A percentile compares a stretch with the other conserved stretches of the same genome.
phyloP scores from a whole-genome alignment of 345 rosid species.

The rapeseed (Brassica napus) region Da-Ae NC_063440.1:16457001-16457500 shows the following conservation, averaged over 20 bases:
- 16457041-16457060: too few relatives aligned
- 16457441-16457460: conserved; percentile 73
- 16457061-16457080: too few relatives aligned
- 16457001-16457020: too few relatives aligned
- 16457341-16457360: background rate
- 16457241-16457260: conserved; percentile 34
- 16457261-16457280: conserved; percentile 27
- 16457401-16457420: background rate
- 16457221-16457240: conserved; percentile 48
- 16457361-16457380: background rate
- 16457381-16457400: conserved; percentile 7
- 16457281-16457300: conserved; percentile 34
- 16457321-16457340: background rate
- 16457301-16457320: background rate
- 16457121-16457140: too few relatives aligned
- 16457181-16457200: conserved; percentile 22
- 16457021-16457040: too few relatives aligned
- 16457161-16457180: conserved; percentile 65
- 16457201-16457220: background rate
- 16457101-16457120: too few relatives aligned
- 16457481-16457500: conserved; percentile 70
- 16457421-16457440: conserved; percentile 45
- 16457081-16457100: too few relatives aligned
- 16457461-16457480: conserved; percentile 97
- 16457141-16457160: conserved; percentile 6